Base-by-base conservation (phyloP, 2,329 filamentous ascomycete genomes). In the Aureobasidium subglaciale region DNA sequence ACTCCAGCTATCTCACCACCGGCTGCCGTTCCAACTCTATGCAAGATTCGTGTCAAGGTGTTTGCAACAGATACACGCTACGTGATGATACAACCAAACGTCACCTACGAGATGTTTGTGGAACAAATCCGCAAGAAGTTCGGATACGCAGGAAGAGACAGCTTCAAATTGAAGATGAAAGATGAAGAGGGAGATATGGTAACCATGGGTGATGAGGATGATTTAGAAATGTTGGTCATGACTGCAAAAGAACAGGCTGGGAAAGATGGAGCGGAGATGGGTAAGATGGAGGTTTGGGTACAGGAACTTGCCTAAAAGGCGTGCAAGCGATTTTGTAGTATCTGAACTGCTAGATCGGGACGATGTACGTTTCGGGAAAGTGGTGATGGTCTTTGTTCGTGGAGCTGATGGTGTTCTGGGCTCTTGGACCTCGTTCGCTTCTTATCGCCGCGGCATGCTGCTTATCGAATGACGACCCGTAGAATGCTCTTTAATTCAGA, bases 141-240 rank as follows among this genome's bases (percentile, higher is more conserved):
- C 66, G 85, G 81, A 13, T 77, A 96, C 5, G 29, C 29, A 38
- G 56, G 76, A 81, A 55, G 75, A 85, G 59, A 82, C 22, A 59
- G 83, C 56, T 92, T 96, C 75, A 95, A 91, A 78, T 86, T 96
- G 71, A 93, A 93, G 76, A 83, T 91, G 63, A 83, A 81, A 65
- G 90, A 95, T 60, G 93, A 97, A 63, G 87, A 89, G 62, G 87
- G 87, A 3, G 92, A 97, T 66, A 92, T 96, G 87, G 95, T 99
- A 66, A 96, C 92, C 29, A 86, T 99, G 82, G 90, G 87, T 27
- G 93, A 99, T 70, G 89, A 96, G 70, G 93, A 99, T 66, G 93
- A 99, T 73, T 73, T 96, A 60, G 91, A 97, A 49, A 88, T 96
- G 83, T 84, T 89, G 25, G 78, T 97, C 54, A 80, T 82, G 69